Evolutionary conservation across 208 protist genomes (phyloP), one percentile per base, ranked within the genome.

Genomic region (Balamuthia mandrillaris): DNA sequence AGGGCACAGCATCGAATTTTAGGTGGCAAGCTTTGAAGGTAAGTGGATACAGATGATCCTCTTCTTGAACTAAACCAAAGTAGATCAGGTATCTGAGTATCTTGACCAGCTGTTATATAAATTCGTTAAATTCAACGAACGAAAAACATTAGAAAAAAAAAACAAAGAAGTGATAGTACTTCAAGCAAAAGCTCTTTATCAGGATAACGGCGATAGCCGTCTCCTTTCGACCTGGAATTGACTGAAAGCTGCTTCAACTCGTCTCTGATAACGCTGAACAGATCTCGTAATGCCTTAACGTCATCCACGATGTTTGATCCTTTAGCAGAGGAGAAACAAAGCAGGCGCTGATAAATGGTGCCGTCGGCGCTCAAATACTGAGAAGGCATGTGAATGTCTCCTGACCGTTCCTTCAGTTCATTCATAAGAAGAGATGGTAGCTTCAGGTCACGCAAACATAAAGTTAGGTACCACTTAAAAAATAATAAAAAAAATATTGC

Each of bases 121-220:
- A 6, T 24, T 56, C 37, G 41, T 27, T 4, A 78, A n/a, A 7
- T 5, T 6, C 24, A 21, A 24, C n/a, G 21, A 66, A 10, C n/a
- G 18, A 54, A 33, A 35, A 78, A 5, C n/a, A n/a, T 29, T 1
- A 33, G 21, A 39, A 33, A 54, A 6, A 35, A 24, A 27, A 1
- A 29, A 78, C 41, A 16, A 12, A 7, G 41, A 7, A 24, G 29
- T 12, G 14, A 68, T 68, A 12, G 0, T 0, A 81, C 70, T 47
- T 82, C 75, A 3, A 82, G 65, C 3, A 82, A 31, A 12, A 82
- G 75, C 37, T 60, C 75, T 35, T 82, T 82, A 52, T 82, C 51
- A 7, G 49, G 49, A 29, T 82, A 82, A 31, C 45, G 51, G 21
- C 45, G 31, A 37, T 82, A 82, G 75, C 56, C n/a, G n/a, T n/a